Evolutionary conservation across 371 early-diverging fungal species (phyloP).

Genomic region (Umbelopsis sp.): DNA sequence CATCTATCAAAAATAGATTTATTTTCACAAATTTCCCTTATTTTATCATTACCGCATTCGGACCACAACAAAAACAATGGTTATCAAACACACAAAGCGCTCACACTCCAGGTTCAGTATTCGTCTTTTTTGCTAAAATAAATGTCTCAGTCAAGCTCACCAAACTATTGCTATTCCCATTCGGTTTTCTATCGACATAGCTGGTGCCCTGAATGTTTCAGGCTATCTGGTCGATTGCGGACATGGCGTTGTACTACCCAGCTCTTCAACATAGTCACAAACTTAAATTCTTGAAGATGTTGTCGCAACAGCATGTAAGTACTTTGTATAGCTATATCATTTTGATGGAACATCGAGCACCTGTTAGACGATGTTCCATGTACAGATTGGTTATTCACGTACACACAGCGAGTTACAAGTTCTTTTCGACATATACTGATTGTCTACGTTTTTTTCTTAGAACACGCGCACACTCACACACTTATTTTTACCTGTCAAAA

Average conservation of each 20-base stretch:
- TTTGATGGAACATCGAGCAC: too few relatives aligned
- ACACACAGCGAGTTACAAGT: too few relatives aligned
- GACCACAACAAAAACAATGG: conserved; percentile 15
- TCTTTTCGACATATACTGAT: too few relatives aligned
- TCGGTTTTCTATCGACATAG: conserved; percentile 7
- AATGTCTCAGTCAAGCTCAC: conserved; percentile 1
- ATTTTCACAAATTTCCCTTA: not conserved
- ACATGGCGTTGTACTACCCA: not conserved
- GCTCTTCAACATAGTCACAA: not conserved
- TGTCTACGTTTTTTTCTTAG: too few relatives aligned
- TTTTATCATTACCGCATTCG: not conserved
- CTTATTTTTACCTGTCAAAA: too few relatives aligned
- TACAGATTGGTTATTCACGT: too few relatives aligned
- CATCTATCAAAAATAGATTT: too few relatives aligned
- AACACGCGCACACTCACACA: too few relatives aligned
- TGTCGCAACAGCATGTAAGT: not conserved
- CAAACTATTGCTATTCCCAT: conserved; percentile 14
- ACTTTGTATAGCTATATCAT: too few relatives aligned
- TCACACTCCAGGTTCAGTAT: not conserved
- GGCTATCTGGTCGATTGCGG: not conserved
- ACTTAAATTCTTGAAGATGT: not conserved
- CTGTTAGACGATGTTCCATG: too few relatives aligned
- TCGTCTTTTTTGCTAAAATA: not conserved
- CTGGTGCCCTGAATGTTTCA: conserved; percentile 16
- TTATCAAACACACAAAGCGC: not conserved